Base-by-base conservation (phyloP, 371 early-diverging fungal species). In the Paraphysoderma sedebokerense region DNA sequence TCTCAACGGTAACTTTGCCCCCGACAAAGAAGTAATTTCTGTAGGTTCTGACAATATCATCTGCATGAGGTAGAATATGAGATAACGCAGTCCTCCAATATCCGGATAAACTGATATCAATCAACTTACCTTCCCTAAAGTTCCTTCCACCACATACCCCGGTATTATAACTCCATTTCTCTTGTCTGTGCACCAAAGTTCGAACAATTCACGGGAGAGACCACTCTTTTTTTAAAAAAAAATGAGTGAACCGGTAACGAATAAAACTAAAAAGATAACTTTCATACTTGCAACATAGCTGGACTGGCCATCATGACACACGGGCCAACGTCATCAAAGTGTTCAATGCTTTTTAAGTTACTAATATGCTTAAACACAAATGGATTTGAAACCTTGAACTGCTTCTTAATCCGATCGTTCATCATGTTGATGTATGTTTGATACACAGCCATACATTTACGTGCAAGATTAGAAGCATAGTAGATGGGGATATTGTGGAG, bases 301-400 rank as follows among this genome's bases (percentile, higher is more conserved):
- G 99, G 99, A 68, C 85, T 83, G 23, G 99, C 99, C 87, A 99
- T 85, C 82, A 99, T 93, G 9, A 99, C 99, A 72, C 99, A 99
- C 1, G 99, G 98, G 0, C 98, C 98, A 1, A 77, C 73, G 54
- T 99, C 99, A 46, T 98, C 97, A 65, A 98, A 95, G 38, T 81
- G 79, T n/a, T 81, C 79, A 52, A 92, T 80, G 53, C 86, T 83
- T 51, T 83, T 84, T 40, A 97, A 69, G 57, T 93, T 91, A 37
- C 87, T 79, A 58, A 99, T 93, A 64, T 97, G 88, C 54, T 91
- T 90, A 63, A 99, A 99, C 20, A 86, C 79, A 67, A 99, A 99
- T 5, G 99, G 99, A 63, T 98, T 98, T 30, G 82, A 82, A 11
- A 78, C 79, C 37, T 81, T 79, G 55, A 90, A 83, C 60, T 93